phyloP scores from a whole-genome alignment of 371 early-diverging fungal genomes.

The Apophysomyces trapeziformis region DNA sequence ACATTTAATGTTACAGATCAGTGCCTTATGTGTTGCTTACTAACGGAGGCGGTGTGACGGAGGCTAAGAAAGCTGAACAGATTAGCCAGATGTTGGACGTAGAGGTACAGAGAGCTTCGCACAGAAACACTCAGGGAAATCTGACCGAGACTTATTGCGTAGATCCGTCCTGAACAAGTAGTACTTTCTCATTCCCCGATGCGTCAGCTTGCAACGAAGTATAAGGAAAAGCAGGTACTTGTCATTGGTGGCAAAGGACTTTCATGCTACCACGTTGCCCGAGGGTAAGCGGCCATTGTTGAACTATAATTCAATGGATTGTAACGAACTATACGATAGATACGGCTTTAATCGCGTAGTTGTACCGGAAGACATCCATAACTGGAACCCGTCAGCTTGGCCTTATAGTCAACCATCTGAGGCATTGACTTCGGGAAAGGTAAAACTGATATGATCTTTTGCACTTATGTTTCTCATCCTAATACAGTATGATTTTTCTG shows the following conservation, averaged over 20 bases:
- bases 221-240: constrained; percentile 65
- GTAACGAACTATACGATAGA: constrained; percentile 21
- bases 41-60: constrained; percentile 88
- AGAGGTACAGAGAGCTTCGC: constrained; percentile 34
- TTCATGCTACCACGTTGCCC: constrained; percentile 68
- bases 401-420: constrained; percentile 58
- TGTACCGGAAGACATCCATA: constrained; percentile 77
- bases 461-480: constrained; percentile 15
- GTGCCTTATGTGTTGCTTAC: constrained; percentile 83
- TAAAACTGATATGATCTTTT: neutral
- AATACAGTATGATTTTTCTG: constrained; percentile 52
- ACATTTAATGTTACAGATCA: constrained; percentile 31
- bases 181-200: constrained; percentile 89
- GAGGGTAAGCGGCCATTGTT: constrained; percentile 27
- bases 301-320: neutral
- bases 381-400: constrained; percentile 74
- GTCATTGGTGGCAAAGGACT: constrained; percentile 74
- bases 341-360: constrained; percentile 84
- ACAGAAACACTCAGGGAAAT: no score
- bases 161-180: constrained; percentile 71
- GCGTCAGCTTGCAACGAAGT: constrained; percentile 62
- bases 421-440: neutral
- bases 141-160: neutral
- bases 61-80: constrained; percentile 73
- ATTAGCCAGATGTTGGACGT: constrained; percentile 67